Evolutionary conservation across 345 rosid species (phyloP), one percentile per base, ranked within the genome.

Genomic region (Syzygium oleosum): DNA sequence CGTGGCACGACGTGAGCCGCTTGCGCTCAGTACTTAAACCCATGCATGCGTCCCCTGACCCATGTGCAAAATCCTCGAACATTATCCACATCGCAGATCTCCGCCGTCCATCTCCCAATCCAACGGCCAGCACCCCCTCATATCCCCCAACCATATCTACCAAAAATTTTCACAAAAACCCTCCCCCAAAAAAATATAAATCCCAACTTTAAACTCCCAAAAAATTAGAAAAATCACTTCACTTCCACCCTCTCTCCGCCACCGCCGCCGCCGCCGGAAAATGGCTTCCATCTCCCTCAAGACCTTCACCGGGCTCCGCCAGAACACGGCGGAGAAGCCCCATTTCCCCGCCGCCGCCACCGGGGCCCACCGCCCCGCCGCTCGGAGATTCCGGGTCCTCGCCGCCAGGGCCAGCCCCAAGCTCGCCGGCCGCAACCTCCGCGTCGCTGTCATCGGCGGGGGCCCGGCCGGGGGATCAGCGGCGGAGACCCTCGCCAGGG

Each of bases 401-500:
- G 97, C 97, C 51, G 73, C 94, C n/a, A 96, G 87, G 90, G 84
- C 92, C 59, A 93, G 94, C 52, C 98, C 97, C 23, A 95, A 92
- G 55, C 91, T 96, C 86, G 88, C 93, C 52, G 91, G 90, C 92
- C 95, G 99, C 52, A 94, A 91, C 56, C 98, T 97, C 90, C 93
- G 97, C 21, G 99, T 95, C 55, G 99, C 99, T 17, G 97, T 96
- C 88, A 94, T 97, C 78, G 99, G 98, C 4, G 99, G 99, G 1
- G 99, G 99, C 52, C 99, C 99, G 0, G 99, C 98, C 0, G 99
- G 98, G 0, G 99, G 99, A 14, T 21, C 97, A 0, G 98, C 99
- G 0, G 99, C 99, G 0, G 98, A 97, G 83, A 89, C 98, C 7
- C 93, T 97, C 23, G 98, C 98, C 1, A 91, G 95, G 84, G 96